Conservation (phyloP, 2,329 filamentous ascomycete species). For the Verticillium dahliae region DNA sequence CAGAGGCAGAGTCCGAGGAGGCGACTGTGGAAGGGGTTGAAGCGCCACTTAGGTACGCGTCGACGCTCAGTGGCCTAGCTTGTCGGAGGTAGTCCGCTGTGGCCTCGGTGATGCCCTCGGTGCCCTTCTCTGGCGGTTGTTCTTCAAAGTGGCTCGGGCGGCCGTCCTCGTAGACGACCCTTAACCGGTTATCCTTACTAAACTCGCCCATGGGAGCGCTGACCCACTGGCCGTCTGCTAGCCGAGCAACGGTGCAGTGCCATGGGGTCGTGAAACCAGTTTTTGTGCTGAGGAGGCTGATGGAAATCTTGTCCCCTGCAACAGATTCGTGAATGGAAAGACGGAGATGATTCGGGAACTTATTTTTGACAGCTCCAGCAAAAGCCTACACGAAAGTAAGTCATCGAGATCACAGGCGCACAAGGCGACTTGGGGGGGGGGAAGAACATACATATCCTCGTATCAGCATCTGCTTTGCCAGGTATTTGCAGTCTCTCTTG, state of each 20-base stretch:
- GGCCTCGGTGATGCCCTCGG: background rate
- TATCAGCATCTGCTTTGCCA: slow-evolving; percentile 18
- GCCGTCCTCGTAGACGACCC: slow-evolving; percentile 15
- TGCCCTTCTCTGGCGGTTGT: background rate
- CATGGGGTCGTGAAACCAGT: slow-evolving; percentile 23
- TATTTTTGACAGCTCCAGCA: slow-evolving; percentile 17
- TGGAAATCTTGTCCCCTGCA: slow-evolving; percentile 18
- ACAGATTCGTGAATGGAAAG: slow-evolving; percentile 23
- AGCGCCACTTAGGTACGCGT: background rate
- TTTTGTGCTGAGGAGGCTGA: slow-evolving; percentile 20
- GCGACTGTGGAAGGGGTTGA: background rate
- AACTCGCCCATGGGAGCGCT: slow-evolving; percentile 16
- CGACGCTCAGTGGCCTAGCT: slow-evolving; percentile 1
- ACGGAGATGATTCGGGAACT: slow-evolving; percentile 18
- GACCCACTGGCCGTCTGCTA: background rate
- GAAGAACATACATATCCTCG: slow-evolving; percentile 17
- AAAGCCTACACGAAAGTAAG: slow-evolving; percentile 16
- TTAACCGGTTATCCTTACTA: slow-evolving; percentile 12
- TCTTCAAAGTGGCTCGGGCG: slow-evolving; percentile 15
- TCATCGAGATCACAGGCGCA: background rate
- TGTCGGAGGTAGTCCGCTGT: slow-evolving; percentile 1
- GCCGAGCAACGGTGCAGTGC: slow-evolving; percentile 19
- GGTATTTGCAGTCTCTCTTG: slow-evolving; percentile 11
- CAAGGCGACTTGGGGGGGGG: background rate
- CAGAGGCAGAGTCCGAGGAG: background rate